Percentiles rank a stretch among this genome's conserved stretches.
These are phyloP conservation scores for Acrasis kona DNA, from an alignment of 78 protist genomes.

Conservation along the genomic window DNA sequence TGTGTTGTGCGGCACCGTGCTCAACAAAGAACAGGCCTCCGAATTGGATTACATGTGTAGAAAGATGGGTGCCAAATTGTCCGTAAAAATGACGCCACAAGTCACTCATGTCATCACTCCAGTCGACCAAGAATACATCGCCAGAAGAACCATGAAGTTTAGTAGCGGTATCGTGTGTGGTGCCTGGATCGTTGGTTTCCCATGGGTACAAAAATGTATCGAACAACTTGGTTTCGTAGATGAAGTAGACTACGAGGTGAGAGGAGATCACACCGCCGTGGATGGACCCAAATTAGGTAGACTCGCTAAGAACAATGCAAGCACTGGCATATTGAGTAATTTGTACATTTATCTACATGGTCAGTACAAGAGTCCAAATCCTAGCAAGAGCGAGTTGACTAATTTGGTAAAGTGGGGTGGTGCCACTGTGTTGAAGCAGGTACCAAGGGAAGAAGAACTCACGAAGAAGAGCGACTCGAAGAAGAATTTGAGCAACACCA, in stretches of 20 bases:
- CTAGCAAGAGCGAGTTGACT: not conserved
- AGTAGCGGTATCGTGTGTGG: not conserved
- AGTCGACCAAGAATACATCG: not conserved
- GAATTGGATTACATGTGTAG: not conserved
- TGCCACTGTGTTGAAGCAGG: not conserved
- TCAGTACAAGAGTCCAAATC: not conserved
- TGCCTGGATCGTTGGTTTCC: not conserved
- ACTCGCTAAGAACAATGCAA: too few species aligned
- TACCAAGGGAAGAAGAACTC: not conserved
- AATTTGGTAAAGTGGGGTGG: not conserved
- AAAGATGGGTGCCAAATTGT: not conserved
- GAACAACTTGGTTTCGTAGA: not conserved
- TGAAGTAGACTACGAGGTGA: not conserved
- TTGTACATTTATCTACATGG: not conserved
- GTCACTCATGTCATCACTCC: not conserved
- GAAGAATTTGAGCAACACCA: too few species aligned
- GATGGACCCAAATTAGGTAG: not conserved
- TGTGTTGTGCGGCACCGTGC: not conserved
- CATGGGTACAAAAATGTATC: not conserved
- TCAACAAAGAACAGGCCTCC: not conserved
- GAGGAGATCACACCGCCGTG: not conserved
- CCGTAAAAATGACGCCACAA: not conserved
- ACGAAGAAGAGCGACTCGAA: too few species aligned
- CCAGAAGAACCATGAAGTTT: not conserved
- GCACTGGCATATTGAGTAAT: too few species aligned